A percentile compares a stretch with the other conserved stretches of the same genome.
Conservation (phyloP, 371 early-diverging fungal species). For the Rhizopus delemar region DNA sequence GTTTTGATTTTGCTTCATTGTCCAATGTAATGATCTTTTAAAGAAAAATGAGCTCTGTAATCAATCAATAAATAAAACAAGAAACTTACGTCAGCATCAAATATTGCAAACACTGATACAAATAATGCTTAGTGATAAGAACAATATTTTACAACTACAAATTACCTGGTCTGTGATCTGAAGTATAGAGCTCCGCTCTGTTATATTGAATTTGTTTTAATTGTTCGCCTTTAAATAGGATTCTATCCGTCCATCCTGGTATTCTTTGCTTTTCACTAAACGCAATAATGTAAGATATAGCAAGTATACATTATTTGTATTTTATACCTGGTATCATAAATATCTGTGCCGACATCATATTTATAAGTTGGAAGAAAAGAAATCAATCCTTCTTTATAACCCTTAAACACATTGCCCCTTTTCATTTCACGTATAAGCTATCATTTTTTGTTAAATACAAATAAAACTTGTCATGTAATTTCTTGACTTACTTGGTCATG, state of each 20-base stretch:
- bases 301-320: not conserved
- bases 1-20: conserved; percentile 38
- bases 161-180: conserved; percentile 79
- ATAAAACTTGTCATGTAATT: conserved; percentile 20
- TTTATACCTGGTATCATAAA: conserved; percentile 80
- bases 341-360: conserved; percentile 81
- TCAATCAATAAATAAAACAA: not conserved
- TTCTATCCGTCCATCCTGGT: conserved; percentile 92
- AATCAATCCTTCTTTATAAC: conserved; percentile 81
- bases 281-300: not conserved
- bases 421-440: conserved; percentile 73
- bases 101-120: conserved; percentile 42
- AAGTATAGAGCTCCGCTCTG: conserved; percentile 67
- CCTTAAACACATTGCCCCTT: conserved; percentile 67
- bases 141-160: not conserved
- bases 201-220: conserved; percentile 53
- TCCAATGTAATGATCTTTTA: conserved; percentile 41
- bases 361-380: conserved; percentile 94
- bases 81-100: conserved; percentile 43
- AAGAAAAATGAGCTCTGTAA: not conserved
- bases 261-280: conserved; percentile 80
- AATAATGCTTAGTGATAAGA: not conserved
- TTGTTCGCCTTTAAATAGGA: conserved; percentile 64
- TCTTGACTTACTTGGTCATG: conserved; percentile 54
- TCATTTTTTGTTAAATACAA: conserved; percentile 36